Evolutionary conservation across 1,284 basidiomycete species (phyloP), one percentile per base, ranked within the genome.

Genomic region (Marasmius oreades): DNA sequence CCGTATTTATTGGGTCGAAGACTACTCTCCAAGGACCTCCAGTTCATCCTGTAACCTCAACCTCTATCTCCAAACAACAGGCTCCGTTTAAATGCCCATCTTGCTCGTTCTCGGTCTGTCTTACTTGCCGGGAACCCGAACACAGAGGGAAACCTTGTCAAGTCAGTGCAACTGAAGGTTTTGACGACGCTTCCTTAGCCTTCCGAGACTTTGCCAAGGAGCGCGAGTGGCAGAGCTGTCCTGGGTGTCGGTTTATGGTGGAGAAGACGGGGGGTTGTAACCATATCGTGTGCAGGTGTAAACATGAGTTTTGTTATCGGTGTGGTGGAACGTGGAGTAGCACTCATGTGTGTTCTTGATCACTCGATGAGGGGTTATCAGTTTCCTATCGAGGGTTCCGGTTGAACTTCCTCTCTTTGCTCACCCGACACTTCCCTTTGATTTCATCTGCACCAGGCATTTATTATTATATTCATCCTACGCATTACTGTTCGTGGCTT

Each of bases 1-100:
- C 76, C 5, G 51, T 65, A 2, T 80, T 79, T 64, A 63, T 80
- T 28, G 75, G 76, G 16, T 64, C 72, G 18, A 43, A 24, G 16
- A 44, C 18, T 24, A 18, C n/a, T 36, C 1, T 67, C 67, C 28
- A 31, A 31, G 28, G 28, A 10, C 10, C 28, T 10, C 12, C 18
- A 3, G 3, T 14, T n/a, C n/a, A 5, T 18, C 36, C 55, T 26
- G 18, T 18, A n/a, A 24, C 23, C n/a, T 20, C 43, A 22, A 28
- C 37, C 24, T n/a, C 24, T n/a, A 11, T 16, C n/a, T n/a, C 26
- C 45, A 59, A 1, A 18, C 8, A 22, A 44, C 28, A 31, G 28
- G 5, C 28, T 31, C 4, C 28, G 4, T 31, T 10, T 31, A 68
- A 12, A 36, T 56, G 76, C 63, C 36, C 57, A 3, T 55, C 58